phyloP scores from a whole-genome alignment of 176 grass and related monocot genomes.

The Alloteropsis semialata region DNA sequence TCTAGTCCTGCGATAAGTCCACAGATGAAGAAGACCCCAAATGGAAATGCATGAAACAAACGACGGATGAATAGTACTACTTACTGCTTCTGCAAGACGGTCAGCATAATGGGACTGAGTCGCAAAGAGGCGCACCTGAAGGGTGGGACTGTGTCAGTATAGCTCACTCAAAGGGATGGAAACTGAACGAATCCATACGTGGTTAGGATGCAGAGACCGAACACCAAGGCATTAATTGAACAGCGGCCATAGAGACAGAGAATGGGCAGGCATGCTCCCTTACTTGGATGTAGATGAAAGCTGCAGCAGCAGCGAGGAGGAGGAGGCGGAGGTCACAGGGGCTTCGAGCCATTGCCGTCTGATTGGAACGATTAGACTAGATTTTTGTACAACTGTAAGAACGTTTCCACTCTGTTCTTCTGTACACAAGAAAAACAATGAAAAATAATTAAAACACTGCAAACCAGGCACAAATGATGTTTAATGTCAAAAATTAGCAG shows the following conservation, averaged over 20 bases:
- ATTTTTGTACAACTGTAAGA: background rate
- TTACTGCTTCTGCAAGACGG: constrained; percentile 66
- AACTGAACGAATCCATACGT: background rate
- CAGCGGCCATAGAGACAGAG: background rate
- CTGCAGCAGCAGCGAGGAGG: constrained; percentile 50
- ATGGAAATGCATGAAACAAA: background rate
- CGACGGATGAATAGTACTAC: background rate
- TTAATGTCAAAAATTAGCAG: no score
- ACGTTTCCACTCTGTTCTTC: background rate
- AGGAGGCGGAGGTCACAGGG: constrained; percentile 66
- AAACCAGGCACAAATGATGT: no score
- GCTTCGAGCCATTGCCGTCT: constrained; percentile 48
- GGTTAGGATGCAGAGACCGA: background rate
- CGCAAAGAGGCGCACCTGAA: constrained; percentile 77
- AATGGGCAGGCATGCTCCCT: background rate
- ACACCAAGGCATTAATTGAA: background rate
- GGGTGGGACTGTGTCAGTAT: background rate
- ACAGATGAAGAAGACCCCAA: background rate
- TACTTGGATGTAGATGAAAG: constrained; percentile 98
- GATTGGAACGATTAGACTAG: background rate
- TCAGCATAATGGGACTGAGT: constrained; percentile 82
- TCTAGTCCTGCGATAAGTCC: background rate
- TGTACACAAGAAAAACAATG: background rate
- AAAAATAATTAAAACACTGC: background rate
- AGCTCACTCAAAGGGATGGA: background rate